Evolutionary conservation across 2,329 filamentous ascomycete genomes (phyloP), one percentile per base, ranked within the genome.

Genomic region (Pseudogymnoascus sp.): DNA sequence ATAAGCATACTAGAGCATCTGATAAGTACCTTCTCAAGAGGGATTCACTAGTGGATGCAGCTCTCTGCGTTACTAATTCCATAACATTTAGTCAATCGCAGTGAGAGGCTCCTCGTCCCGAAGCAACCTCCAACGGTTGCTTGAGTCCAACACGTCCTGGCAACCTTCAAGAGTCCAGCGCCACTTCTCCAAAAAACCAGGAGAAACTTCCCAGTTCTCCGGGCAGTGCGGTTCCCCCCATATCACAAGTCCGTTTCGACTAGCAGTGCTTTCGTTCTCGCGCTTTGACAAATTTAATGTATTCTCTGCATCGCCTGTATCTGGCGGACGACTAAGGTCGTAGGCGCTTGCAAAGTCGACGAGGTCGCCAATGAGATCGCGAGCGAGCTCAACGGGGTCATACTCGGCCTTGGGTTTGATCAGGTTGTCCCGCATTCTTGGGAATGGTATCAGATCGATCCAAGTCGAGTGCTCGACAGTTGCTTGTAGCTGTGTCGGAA

Each of bases 311-410:
- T n/a, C 16, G 12, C 7, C 23, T 16, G 14, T 54, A 11, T 47
- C 36, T 23, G 39, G 10, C 16, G 31, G 14, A 14, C 34, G 12
- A 11, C 7, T 8, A 26, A 61, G n/a, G 16, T 12, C 14, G 42
- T 61, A 61, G 34, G 23, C 42, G 12, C 40, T 40, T 61, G 29
- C 8, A 60, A 47, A 47, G 42, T 68, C 64, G 34, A 64, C 60
- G 37, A 69, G 29, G 14, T 69, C 65, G 5, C 68, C 69, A 34
- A 69, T 63, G 8, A 69, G 60, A 57, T 70, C 69, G 23, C 64
- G 62, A 11, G 61, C 62, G 3, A 69, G 61, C 23, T 68, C 69
- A 8, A 57, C 26, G 29, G 67, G 64, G 42, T 67, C 67, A 45
- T 69, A 69, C n/a, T 63, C 16, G 18, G 60, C 42, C 26, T 69